A percentile compares a stretch with the other conserved stretches of the same genome.
Evolutionary conservation across 495 filamentous ascomycete species (phyloP).

Genomic region (Aspergillus incahuasiensis): DNA sequence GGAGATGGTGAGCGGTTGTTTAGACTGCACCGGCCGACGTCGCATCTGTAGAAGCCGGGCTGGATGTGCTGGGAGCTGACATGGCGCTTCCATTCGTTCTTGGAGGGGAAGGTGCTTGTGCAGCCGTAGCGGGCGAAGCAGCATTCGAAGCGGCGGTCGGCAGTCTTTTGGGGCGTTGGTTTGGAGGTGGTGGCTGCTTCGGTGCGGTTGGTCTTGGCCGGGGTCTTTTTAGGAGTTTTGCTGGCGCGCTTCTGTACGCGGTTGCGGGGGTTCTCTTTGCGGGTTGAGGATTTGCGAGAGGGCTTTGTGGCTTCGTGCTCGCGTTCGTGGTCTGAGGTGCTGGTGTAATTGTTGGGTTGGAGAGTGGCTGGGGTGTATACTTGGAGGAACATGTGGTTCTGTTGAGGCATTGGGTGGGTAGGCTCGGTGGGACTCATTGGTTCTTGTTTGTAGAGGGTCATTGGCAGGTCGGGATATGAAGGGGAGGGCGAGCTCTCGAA

Average conservation of each 20-base stretch:
- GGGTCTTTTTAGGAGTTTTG: constrained; percentile 4
- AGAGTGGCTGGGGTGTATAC: neutral
- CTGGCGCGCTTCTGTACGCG: constrained; percentile 4
- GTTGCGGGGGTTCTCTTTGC: constrained; percentile 1
- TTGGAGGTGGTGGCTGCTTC: constrained; percentile 4
- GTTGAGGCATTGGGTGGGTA: neutral
- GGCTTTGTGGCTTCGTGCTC: neutral
- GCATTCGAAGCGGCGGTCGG: constrained; percentile 66
- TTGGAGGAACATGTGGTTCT: neutral
- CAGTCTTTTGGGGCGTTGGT: constrained; percentile 12
- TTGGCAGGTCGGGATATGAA: constrained; percentile 5
- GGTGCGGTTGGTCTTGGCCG: constrained; percentile 11
- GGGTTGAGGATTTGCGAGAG: neutral
- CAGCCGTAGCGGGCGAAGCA: constrained; percentile 83
- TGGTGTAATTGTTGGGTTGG: neutral
- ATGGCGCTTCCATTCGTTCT: constrained; percentile 97
- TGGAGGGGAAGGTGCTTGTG: constrained; percentile 75
- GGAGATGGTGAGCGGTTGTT: constrained; percentile 13
- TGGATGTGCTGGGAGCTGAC: constrained; percentile 76
- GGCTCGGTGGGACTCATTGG: neutral
- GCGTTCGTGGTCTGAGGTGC: neutral
- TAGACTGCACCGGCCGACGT: constrained; percentile 57
- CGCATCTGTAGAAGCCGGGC: constrained; percentile 75
- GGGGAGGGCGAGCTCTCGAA: constrained; percentile 19
- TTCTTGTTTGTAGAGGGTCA: constrained; percentile 1